These are phyloP conservation scores for Hydnum rufescens DNA, from an alignment of 768 basidiomycete genomes.

Conservation along the genomic window DNA sequence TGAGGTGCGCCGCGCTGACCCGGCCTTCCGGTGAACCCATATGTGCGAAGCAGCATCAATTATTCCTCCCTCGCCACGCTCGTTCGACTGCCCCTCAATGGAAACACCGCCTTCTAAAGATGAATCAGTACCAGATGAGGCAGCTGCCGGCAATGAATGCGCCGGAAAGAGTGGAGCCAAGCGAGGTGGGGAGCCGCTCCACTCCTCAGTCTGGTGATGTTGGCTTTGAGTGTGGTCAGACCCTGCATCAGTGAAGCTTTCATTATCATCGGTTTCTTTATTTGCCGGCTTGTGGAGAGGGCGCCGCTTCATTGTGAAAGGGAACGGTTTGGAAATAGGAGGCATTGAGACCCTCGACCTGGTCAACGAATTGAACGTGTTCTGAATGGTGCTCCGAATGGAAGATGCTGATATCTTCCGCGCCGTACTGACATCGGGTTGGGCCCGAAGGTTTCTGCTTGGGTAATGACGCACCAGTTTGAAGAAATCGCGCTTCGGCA, in stretches of 20 bases:
- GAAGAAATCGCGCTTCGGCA: constrained; percentile 1
- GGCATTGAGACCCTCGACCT: background rate
- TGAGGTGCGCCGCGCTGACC: no score
- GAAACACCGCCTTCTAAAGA: background rate
- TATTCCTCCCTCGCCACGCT: background rate
- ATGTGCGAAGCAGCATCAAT: no score
- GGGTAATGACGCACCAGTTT: background rate
- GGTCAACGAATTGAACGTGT: background rate
- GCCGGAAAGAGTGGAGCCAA: no score
- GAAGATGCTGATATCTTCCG: background rate
- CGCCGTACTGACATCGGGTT: background rate
- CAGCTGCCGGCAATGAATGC: no score
- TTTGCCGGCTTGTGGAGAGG: background rate
- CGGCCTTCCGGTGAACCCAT: no score
- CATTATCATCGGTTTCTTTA: no score
- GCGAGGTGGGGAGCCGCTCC: no score
- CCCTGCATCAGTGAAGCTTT: background rate
- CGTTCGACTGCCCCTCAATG: background rate
- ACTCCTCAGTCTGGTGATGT: background rate
- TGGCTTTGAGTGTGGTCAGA: background rate
- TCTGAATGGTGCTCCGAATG: background rate
- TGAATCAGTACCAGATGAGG: background rate
- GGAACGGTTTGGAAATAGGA: background rate
- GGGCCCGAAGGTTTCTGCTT: background rate
- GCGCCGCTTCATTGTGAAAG: background rate